A percentile compares a stretch with the other conserved stretches of the same genome.
phyloP scores from a whole-genome alignment of 2,329 filamentous ascomycete genomes.

The Hypoxylon sp. region DNA sequence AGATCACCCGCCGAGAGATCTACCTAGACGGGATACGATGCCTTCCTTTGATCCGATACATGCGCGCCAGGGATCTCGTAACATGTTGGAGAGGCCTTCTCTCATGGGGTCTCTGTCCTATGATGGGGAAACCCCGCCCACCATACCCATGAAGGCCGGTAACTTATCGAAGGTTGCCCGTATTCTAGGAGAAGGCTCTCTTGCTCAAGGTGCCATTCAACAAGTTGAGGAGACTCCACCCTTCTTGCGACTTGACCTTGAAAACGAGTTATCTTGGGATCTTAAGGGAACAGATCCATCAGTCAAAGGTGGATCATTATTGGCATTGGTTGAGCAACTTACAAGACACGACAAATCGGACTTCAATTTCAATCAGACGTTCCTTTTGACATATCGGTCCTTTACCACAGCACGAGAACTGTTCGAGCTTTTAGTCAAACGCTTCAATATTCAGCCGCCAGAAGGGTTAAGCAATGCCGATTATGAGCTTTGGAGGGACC shows the following conservation, averaged over 20 bases:
- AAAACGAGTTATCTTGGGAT: conserved; percentile 92
- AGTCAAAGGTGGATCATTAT: conserved; percentile 89
- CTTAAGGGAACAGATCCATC: conserved; percentile 80
- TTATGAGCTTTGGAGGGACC: conserved; percentile 89
- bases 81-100: conserved; percentile 60
- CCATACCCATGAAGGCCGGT: conserved; percentile 68
- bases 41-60: conserved; percentile 69
- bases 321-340: conserved; percentile 92
- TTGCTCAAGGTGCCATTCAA: conserved; percentile 61
- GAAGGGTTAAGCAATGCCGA: conserved; percentile 82
- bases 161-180: conserved; percentile 76
- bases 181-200: conserved; percentile 76
- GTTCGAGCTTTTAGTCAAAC: conserved; percentile 91
- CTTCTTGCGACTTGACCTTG: conserved; percentile 88
- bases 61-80: conserved; percentile 69
- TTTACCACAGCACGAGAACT: conserved; percentile 93
- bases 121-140: conserved; percentile 68
- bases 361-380: conserved; percentile 96
- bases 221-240: conserved; percentile 83
- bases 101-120: conserved; percentile 74
- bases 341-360: conserved; percentile 97
- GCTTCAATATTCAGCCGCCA: conserved; percentile 93
- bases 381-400: conserved; percentile 95
- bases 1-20: conserved; percentile 63
- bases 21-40: conserved; percentile 71